Evolutionary conservation across 2,329 filamentous ascomycete species (phyloP).

Genomic region (Chaetomium globosum): DNA sequence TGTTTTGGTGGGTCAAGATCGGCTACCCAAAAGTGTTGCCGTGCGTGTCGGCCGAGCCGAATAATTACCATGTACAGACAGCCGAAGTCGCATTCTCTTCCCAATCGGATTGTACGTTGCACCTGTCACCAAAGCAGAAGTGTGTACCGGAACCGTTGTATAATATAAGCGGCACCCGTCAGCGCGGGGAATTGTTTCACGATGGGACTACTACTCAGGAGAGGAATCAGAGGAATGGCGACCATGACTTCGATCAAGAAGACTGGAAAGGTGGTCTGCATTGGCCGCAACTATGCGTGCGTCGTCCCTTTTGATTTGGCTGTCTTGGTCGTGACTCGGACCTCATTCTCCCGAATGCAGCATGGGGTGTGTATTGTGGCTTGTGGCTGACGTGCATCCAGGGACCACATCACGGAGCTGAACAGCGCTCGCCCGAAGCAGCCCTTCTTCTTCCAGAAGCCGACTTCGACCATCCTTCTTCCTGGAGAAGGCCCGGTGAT

Average conservation of each 20-base stretch:
- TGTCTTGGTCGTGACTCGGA: neutral
- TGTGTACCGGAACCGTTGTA: neutral
- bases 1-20: neutral
- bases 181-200: conserved; percentile 23
- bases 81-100: conserved; percentile 22
- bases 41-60: neutral
- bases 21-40: conserved; percentile 20
- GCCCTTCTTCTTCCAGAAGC: conserved; percentile 99
- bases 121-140: neutral
- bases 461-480: conserved; percentile 79
- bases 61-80: neutral
- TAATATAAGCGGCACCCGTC: conserved; percentile 12
- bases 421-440: conserved; percentile 86
- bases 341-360: conserved; percentile 13
- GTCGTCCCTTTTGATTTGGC: conserved; percentile 39
- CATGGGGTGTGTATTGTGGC: neutral
- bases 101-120: conserved; percentile 20
- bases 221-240: conserved; percentile 37
- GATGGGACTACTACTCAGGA: conserved; percentile 34
- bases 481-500: conserved; percentile 78
- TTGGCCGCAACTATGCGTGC: conserved; percentile 92
- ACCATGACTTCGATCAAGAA: conserved; percentile 47
- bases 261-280: conserved; percentile 74
- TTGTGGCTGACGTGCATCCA: conserved; percentile 44
- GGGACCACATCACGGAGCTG: conserved; percentile 91